Percentiles rank a stretch among this genome's conserved stretches.
These are phyloP conservation scores for Penicillium bovifimosum DNA, from an alignment of 495 filamentous ascomycete species.

Conservation along the genomic window DNA sequence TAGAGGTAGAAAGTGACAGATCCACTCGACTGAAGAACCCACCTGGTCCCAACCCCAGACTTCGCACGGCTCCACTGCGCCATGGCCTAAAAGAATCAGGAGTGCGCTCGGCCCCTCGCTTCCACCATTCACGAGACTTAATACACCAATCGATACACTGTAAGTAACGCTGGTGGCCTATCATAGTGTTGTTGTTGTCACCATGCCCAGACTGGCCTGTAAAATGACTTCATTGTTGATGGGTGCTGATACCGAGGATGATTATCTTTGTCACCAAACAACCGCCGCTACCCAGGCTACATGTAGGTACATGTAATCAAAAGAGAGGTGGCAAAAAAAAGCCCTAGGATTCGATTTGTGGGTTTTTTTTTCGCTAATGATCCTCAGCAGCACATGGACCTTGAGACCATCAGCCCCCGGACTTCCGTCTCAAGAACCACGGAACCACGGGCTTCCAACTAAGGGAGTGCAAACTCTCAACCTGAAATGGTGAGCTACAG, in stretches of 20 bases:
- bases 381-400: no score
- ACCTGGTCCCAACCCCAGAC: constrained; percentile 8
- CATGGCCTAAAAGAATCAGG: constrained; percentile 2
- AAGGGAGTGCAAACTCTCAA: no score
- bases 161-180: constrained; percentile 8
- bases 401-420: no score
- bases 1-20: neutral
- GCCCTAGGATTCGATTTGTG: no score
- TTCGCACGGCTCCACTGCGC: constrained; percentile 2
- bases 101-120: constrained; percentile 1
- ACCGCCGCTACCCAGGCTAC: no score
- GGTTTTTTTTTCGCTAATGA: no score
- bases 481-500: no score
- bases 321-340: no score
- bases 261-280: no score
- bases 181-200: constrained; percentile 15
- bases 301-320: no score
- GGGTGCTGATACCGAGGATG: neutral
- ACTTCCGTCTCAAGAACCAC: no score
- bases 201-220: neutral
- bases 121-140: constrained; percentile 1
- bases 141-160: neutral
- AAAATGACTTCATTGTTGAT: constrained; percentile 13
- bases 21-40: constrained; percentile 7
- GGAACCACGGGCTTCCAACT: no score